phyloP scores from a whole-genome alignment of 352 stramenopile genomes.

The Globisporangium viniferum region DNA sequence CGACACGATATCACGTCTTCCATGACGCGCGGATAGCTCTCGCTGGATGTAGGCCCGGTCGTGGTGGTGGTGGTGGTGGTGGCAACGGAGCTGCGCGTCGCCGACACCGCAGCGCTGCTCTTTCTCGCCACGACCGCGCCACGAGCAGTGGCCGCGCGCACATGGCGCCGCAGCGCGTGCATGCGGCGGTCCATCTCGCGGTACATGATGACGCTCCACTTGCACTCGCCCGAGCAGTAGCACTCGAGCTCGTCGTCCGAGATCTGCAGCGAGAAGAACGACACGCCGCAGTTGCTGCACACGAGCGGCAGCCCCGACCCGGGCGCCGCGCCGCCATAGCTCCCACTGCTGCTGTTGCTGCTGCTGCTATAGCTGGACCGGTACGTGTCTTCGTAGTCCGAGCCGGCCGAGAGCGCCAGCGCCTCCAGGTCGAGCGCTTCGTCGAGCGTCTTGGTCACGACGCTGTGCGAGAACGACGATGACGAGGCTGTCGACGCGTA shows the following conservation, averaged over 20 bases:
- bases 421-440: constrained; percentile 43
- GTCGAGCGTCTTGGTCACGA: constrained; percentile 19
- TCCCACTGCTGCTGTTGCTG: not conserved
- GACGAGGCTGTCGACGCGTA: not conserved
- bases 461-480: constrained; percentile 7
- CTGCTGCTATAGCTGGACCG: constrained; percentile 10
- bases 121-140: not conserved
- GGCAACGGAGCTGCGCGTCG: not conserved
- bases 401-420: constrained; percentile 29
- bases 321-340: not conserved
- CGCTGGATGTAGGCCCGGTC: constrained; percentile 3
- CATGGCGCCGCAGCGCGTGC: constrained; percentile 37
- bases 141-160: constrained; percentile 3
- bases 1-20: constrained; percentile 33
- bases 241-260: constrained; percentile 61
- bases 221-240: constrained; percentile 87
- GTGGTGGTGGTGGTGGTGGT: not conserved
- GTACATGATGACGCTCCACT: constrained; percentile 88
- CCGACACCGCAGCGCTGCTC: not conserved
- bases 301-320: constrained; percentile 72
- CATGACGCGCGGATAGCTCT: constrained; percentile 23
- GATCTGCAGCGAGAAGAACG: constrained; percentile 76
- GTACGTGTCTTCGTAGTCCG: constrained; percentile 24
- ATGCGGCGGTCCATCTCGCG: constrained; percentile 77
- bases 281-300: constrained; percentile 81